Conservation (phyloP, 169 alveolate species). For the Plasmodium blacklocki region DNA sequence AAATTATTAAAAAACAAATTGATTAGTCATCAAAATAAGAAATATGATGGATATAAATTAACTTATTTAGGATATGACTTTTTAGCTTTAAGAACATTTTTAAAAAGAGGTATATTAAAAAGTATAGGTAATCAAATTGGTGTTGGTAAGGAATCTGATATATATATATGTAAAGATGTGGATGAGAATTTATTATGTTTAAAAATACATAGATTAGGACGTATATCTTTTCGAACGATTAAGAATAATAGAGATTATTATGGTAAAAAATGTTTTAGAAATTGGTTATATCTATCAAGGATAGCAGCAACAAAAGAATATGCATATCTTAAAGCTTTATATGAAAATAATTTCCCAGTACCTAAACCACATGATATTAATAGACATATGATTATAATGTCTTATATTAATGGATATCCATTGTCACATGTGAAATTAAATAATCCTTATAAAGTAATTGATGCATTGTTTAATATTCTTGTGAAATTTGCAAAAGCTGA, state of each 20-base stretch:
- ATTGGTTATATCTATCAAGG: conserved; percentile 99
- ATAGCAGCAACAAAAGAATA: conserved; percentile 99
- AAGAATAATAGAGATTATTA: conserved; percentile 98
- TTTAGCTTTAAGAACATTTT: conserved; percentile 96
- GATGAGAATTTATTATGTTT: conserved; percentile 90
- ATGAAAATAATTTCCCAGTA: conserved; percentile 95
- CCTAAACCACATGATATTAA: conserved; percentile 98
- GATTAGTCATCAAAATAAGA: conserved; percentile 93
- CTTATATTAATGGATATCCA: conserved; percentile 95
- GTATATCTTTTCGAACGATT: conserved; percentile 97
- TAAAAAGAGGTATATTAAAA: conserved; percentile 94
- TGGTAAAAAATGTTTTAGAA: conserved; percentile 95
- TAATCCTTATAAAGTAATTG: conserved; percentile 10
- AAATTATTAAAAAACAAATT: conserved; percentile 94
- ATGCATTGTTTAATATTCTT: conserved; percentile 76
- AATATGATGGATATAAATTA: conserved; percentile 97
- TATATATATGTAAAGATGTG: conserved; percentile 94
- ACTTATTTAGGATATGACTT: conserved; percentile 98
- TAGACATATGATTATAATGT: conserved; percentile 98
- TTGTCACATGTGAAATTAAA: conserved; percentile 90
- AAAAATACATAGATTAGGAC: conserved; percentile 89
- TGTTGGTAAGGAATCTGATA: conserved; percentile 99
- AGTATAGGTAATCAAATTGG: conserved; percentile 96
- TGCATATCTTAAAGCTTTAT: conserved; percentile 96
- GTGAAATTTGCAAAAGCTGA: conserved; percentile 95